Percentiles rank a stretch among this genome's conserved stretches.
Evolutionary conservation across 192 early-diverging fungal genomes (phyloP).

Genomic region (Backusella macrospora): DNA sequence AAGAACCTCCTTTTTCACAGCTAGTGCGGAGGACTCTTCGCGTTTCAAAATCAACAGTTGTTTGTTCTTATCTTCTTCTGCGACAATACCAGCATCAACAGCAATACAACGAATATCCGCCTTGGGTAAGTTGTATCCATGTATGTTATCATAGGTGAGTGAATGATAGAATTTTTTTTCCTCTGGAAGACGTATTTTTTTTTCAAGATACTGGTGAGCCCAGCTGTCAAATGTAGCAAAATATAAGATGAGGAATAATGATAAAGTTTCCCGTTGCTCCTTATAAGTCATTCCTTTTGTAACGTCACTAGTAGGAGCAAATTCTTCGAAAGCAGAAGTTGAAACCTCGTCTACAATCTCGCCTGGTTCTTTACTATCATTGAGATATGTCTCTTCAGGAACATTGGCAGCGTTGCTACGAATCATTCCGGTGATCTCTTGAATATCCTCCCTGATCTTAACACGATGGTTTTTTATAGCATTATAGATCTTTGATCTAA

Average conservation of each 20-base stretch:
- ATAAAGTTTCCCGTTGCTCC: not conserved
- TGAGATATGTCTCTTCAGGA: not conserved
- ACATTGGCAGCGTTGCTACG: not conserved
- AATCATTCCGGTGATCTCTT: not conserved
- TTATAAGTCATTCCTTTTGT: not conserved
- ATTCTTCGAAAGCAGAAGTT: not conserved
- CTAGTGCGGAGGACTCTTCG: not conserved
- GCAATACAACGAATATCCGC: not conserved
- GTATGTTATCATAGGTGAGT: not conserved
- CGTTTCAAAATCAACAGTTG: conserved; percentile 10
- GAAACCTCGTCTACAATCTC: not conserved
- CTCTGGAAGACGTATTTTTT: not conserved
- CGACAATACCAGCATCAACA: not conserved
- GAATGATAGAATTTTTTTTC: not conserved
- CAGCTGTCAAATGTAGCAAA: not conserved
- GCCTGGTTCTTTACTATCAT: not conserved
- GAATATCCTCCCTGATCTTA: not conserved
- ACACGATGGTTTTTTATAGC: not conserved
- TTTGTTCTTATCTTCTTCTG: not conserved
- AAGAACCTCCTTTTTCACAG: not conserved
- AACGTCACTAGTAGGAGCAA: not conserved
- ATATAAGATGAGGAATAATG: not conserved
- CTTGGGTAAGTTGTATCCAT: not conserved
- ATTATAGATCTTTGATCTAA: conserved; percentile 9
- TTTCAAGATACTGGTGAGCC: not conserved